Base-by-base conservation (phyloP, 805 yeast species). In the Nakazawaea holstii region DNA sequence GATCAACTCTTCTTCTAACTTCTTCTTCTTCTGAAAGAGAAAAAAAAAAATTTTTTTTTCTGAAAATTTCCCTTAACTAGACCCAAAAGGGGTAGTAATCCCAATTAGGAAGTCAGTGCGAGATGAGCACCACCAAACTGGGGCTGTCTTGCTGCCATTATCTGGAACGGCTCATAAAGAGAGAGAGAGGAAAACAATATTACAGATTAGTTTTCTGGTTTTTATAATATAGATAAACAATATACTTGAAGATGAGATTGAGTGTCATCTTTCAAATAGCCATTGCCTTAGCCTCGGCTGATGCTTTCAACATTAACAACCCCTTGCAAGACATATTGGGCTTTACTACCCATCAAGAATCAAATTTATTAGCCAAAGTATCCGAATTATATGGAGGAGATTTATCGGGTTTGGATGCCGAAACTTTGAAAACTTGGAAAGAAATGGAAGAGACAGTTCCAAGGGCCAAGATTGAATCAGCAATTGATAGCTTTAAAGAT, bases 381-480 rank as follows among this genome's bases (percentile, higher is more conserved):
- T 15, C 46, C 10, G 31, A 41, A 35, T 32, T 42, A 29, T 43
- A 48, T 15, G 47, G 46, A n/a, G 47, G 41, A 8, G 39, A 48
- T 29, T 38, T 52, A 26, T 35, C 48, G 30, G 61, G 58, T 8
- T 53, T 65, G 37, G 62, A 61, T 29, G 50, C 36, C 1, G 67
- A 66, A 41, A 46, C 59, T 26, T 38, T 45, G 8, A 48, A 55
- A 14, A 63, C 68, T 8, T 65, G 65, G 62, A 56, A 49, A 13
- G 68, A 66, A 45, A 67, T 67, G 71, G 61, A 58, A 42, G 59
- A 55, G n/a, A 40, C 51, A 28, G 56, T 54, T 28, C 42, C 49
- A 8, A 44, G 31, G 11, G 29, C 32, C 2, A 29, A 35, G 8
- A 37, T 58, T 7, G 41, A 47, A 24, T n/a, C 20, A 2, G 45